Evolutionary conservation across 2,329 filamentous ascomycete species (phyloP).

Genomic region (Fusarium subtropicale): DNA sequence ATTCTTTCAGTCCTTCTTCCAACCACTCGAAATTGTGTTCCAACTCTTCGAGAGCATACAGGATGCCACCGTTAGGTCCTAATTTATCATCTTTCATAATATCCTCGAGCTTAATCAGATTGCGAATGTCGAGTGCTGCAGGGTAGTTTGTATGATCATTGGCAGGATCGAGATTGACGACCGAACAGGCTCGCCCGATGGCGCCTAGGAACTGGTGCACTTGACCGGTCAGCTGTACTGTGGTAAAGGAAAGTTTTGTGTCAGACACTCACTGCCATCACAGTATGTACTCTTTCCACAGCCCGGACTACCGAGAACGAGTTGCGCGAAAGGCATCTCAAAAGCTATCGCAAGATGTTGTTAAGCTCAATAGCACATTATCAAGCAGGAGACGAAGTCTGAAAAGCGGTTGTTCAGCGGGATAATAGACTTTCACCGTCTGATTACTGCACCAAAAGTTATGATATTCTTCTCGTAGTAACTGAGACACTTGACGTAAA

Average conservation of each 20-base stretch:
- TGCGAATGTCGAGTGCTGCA: conserved; percentile 89
- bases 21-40: conserved; percentile 96
- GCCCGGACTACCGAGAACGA: conserved; percentile 93
- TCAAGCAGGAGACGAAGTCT: conserved; percentile 7
- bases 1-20: conserved; percentile 79
- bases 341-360: conserved; percentile 25
- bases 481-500: conserved; percentile 11
- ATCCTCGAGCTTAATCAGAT: conserved; percentile 89
- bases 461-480: background rate
- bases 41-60: conserved; percentile 95
- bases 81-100: conserved; percentile 93
- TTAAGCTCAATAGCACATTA: conserved; percentile 45
- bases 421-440: conserved; percentile 24
- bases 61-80: conserved; percentile 89
- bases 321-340: conserved; percentile 74
- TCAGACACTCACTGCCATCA: conserved; percentile 79
- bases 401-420: background rate
- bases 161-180: conserved; percentile 96
- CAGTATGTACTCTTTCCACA: conserved; percentile 98
- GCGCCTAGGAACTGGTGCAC: conserved; percentile 98
- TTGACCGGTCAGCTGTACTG: conserved; percentile 47
- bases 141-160: conserved; percentile 94
- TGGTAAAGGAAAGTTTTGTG: accelerated
- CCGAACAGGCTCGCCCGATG: conserved; percentile 92
- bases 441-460: conserved; percentile 9